Conservation (phyloP, 2,329 filamentous ascomycete species). For the Paecilomyces fulvus region DNA sequence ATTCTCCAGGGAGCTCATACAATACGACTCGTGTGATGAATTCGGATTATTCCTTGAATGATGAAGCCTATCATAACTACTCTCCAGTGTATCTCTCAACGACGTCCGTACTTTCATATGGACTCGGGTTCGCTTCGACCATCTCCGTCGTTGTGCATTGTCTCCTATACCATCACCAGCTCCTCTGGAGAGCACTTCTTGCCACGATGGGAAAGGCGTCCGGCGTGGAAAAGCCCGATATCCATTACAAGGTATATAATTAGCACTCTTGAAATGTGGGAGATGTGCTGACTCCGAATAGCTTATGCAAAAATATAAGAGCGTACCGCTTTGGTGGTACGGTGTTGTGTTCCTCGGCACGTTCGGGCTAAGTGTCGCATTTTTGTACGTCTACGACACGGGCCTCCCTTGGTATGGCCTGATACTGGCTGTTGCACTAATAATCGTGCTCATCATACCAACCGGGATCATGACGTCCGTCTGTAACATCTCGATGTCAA, state of each 20-base stretch:
- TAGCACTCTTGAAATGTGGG: not conserved
- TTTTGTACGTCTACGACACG: conserved; percentile 3
- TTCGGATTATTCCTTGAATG: conserved; percentile 18
- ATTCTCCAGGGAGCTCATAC: conserved; percentile 8
- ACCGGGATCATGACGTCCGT: conserved; percentile 12
- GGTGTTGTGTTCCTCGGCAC: conserved; percentile 32
- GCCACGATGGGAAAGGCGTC: conserved; percentile 43
- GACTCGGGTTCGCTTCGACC: conserved; percentile 59
- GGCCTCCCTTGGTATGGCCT: conserved; percentile 11
- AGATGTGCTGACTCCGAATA: conserved; percentile 10
- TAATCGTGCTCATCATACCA: conserved; percentile 9
- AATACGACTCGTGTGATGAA: conserved; percentile 19
- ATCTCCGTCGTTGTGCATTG: conserved; percentile 56
- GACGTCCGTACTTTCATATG: conserved; percentile 58
- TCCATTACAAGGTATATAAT: conserved; percentile 36
- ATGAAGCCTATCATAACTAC: conserved; percentile 17
- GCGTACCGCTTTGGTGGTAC: conserved; percentile 48
- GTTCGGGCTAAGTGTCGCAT: conserved; percentile 34
- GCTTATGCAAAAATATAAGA: conserved; percentile 46
- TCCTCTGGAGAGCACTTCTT: conserved; percentile 49
- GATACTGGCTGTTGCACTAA: conserved; percentile 7
- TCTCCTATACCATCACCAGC: conserved; percentile 52
- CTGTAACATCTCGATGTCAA: conserved; percentile 10
- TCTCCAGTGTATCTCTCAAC: conserved; percentile 55
- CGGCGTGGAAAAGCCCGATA: conserved; percentile 37